Base-by-base conservation (phyloP, 1,284 basidiomycete species). In the Tylopilus orsonianus region DNA sequence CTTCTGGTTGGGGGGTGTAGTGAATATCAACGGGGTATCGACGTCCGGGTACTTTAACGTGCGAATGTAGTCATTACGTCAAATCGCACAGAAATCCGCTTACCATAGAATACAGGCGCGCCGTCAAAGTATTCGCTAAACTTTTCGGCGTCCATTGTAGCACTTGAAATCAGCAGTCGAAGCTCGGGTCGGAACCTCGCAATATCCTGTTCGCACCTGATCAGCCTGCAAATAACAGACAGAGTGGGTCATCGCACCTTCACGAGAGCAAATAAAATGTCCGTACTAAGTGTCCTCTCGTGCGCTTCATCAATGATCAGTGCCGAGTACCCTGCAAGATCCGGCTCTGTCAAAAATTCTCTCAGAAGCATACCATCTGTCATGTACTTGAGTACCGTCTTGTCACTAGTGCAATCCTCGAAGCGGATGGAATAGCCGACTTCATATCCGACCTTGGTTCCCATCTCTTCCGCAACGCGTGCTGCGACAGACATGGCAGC, bases 401-500 rank as follows among this genome's bases (percentile, higher is more conserved):
- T 98, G 75, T 96, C 94, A 70, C 92, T 96, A 9, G 97, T 99
- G 70, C 94, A 97, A 69, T 99, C 96, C 70, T 99, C 97, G 72
- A 99, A 99, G 29, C 97, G 92, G 60, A 99, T 99, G 26, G 93
- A 94, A 70, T 99, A 99, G 13, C 97, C 97, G 52, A 98, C 96
- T 71, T 98, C 95, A 58, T 95, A 90, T 3, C 97, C 97, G 19
- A 99, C 84, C 64, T 97, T 90, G 5, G 87, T 89, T 5, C 95
- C 97, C 87, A 99, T 93, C 71, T 99, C 97, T 55, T 99, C 97
- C 0, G 96, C 96, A 4, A 99, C 97, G 73, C 97, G 94, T 5
- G 94, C 93, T 2, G 97, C 97, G 41, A 99, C 97, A 38, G 92
- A 96, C 97, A 99, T 99, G 26, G 97, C 97, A 4, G 97, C 97